Conservation (phyloP, 2,329 filamentous ascomycete genomes). For the Penicillium sp. region DNA sequence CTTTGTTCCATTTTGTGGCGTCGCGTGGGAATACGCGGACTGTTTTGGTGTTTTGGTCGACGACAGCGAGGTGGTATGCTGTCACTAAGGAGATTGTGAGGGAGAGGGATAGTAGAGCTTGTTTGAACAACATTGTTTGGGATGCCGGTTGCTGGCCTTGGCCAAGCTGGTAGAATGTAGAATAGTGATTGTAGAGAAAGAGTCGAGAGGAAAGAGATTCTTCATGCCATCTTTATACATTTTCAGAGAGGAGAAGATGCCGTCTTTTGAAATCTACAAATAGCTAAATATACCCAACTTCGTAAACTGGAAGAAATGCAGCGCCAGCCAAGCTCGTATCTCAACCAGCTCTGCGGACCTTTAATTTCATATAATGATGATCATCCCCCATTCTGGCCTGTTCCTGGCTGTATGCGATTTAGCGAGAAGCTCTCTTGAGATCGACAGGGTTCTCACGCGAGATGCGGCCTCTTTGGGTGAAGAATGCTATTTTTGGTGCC, state of each 20-base stretch:
- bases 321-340: slow-evolving; percentile 1
- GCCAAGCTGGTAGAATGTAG: not conserved
- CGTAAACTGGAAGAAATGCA: not conserved
- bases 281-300: not conserved
- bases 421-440: not conserved
- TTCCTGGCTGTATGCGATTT: not conserved
- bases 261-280: not conserved
- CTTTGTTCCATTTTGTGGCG: slow-evolving; percentile 16
- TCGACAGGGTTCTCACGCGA: not conserved
- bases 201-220: not conserved
- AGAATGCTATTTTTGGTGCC: slow-evolving; percentile 5
- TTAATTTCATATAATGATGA: not conserved
- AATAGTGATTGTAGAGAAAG: not conserved
- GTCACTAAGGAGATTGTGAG: not conserved
- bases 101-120: not conserved
- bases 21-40: slow-evolving; percentile 24
- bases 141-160: not conserved
- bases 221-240: not conserved
- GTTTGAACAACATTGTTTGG: not conserved
- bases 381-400: not conserved
- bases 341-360: not conserved
- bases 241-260: not conserved
- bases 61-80: slow-evolving; percentile 21
- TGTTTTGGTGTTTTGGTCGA: slow-evolving; percentile 24
- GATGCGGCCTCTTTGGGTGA: not conserved